phyloP scores from a whole-genome alignment of 2,329 filamentous ascomycete genomes.

The Monosporascus ibericus region DNA sequence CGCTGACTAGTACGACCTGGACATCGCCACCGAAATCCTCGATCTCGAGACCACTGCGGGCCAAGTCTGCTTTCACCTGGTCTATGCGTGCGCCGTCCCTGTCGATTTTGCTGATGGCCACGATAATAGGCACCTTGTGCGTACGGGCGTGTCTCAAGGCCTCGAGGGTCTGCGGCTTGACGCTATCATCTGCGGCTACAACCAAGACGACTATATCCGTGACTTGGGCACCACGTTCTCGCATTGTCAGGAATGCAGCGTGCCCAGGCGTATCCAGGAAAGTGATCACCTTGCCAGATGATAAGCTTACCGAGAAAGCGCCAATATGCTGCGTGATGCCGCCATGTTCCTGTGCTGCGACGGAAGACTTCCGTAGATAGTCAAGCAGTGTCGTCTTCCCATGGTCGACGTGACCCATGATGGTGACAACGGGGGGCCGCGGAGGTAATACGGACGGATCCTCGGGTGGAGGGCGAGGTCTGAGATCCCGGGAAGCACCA shows the following conservation, averaged over 20 bases:
- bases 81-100: constrained; percentile 77
- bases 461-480: constrained; percentile 59
- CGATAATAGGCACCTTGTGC: constrained; percentile 89
- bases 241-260: constrained; percentile 92
- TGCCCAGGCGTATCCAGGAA: constrained; percentile 97
- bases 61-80: constrained; percentile 81
- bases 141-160: constrained; percentile 87
- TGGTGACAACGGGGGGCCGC: constrained; percentile 90
- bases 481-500: constrained; percentile 63
- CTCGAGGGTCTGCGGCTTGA: constrained; percentile 95
- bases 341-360: constrained; percentile 86
- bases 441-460: constrained; percentile 63
- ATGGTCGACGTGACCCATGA: constrained; percentile 99
- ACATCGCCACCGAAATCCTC: constrained; percentile 95
- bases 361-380: constrained; percentile 85
- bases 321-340: constrained; percentile 99
- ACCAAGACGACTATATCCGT: constrained; percentile 96
- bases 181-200: constrained; percentile 92
- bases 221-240: constrained; percentile 88
- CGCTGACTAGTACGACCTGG: constrained; percentile 85
- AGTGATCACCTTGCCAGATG: constrained; percentile 82
- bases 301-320: constrained; percentile 87
- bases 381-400: constrained; percentile 96
- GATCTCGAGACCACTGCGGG: constrained; percentile 77
- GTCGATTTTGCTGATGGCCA: constrained; percentile 96